Evolutionary conservation across 1,139 yeast genomes (phyloP).

Genomic region (Arxiozyma heterogenica): DNA sequence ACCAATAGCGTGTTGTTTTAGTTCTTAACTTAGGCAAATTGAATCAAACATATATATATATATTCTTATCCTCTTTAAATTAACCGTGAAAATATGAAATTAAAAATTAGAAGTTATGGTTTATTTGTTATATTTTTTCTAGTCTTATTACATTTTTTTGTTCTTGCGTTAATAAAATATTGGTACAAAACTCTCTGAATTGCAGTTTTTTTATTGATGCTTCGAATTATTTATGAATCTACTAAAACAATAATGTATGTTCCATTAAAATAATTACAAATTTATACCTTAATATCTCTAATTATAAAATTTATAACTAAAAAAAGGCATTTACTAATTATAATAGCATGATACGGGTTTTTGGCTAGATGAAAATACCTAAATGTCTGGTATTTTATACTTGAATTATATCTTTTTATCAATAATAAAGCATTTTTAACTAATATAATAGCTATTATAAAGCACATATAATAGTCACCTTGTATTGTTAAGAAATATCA

Average conservation of each 20-base stretch:
- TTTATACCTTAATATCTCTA: not conserved
- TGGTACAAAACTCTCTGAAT: not conserved
- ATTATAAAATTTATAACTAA: no score
- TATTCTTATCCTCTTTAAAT: not conserved
- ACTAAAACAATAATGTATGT: no score
- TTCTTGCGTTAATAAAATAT: not conserved
- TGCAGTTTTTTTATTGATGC: not conserved
- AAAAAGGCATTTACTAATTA: not conserved
- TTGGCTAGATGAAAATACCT: no score
- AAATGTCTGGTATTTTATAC: no score
- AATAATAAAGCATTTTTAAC: no score
- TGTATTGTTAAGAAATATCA: not conserved
- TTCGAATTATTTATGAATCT: not conserved
- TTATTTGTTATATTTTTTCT: no score
- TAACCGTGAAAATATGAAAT: no score
- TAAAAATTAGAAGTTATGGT: no score
- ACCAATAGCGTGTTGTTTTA: not conserved
- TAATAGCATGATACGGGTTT: not conserved
- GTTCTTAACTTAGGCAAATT: not conserved
- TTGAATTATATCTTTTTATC: not conserved
- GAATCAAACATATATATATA: no score
- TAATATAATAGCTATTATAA: no score
- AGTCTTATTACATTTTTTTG: not conserved
- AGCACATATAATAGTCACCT: not conserved
- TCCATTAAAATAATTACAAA: not conserved